Conservation (phyloP, 306 rosid genomes). For the Lupinus albus region DNA sequence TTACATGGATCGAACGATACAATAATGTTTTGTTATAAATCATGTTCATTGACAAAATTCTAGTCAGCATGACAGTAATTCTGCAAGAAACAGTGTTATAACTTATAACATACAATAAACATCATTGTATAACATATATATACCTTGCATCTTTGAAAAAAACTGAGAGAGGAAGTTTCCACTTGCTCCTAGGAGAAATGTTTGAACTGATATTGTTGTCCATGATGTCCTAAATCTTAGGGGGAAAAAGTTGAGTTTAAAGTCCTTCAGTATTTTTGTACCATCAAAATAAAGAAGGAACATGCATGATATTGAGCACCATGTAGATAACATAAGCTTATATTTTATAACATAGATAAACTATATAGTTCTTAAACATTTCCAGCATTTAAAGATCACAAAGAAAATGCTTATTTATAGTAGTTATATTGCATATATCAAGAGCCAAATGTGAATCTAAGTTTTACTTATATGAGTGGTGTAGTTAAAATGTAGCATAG, state of each 20-base stretch:
- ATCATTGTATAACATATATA: neutral
- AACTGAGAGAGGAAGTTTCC: constrained; percentile 72
- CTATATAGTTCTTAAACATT: too few species aligned
- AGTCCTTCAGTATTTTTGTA: too few species aligned
- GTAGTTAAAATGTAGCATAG: too few species aligned
- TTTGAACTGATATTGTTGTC: constrained; percentile 46
- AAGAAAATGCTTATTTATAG: too few species aligned
- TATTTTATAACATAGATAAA: too few species aligned
- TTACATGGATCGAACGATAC: too few species aligned
- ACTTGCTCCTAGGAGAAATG: constrained; percentile 43
- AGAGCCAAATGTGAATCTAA: neutral
- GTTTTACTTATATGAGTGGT: neutral
- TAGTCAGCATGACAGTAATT: neutral
- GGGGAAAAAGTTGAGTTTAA: neutral
- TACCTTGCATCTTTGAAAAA: constrained; percentile 95
- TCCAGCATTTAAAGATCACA: too few species aligned
- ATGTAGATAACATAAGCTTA: constrained; percentile 15
- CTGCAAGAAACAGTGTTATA: neutral
- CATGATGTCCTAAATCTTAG: constrained; percentile 43
- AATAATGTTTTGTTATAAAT: too few species aligned
- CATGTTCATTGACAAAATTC: too few species aligned
- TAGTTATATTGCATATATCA: too few species aligned
- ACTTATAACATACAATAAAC: too few species aligned
- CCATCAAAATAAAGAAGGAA: neutral
- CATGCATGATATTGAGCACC: neutral